phyloP scores from a whole-genome alignment of 2,329 filamentous ascomycete species.

The Botrytis medusae region DNA sequence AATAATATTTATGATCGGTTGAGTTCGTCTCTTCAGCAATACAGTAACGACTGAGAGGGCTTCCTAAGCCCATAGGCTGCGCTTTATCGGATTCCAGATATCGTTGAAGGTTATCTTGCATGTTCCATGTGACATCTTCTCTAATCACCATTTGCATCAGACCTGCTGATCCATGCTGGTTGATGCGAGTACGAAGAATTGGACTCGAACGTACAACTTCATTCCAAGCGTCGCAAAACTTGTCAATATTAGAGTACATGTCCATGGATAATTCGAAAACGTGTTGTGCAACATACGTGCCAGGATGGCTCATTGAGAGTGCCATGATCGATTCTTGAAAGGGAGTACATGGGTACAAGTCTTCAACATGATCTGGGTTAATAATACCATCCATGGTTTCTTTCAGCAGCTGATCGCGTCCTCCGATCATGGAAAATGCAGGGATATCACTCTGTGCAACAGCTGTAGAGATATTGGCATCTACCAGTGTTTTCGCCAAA shows the following conservation, averaged over 20 bases:
- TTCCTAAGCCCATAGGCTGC: not conserved
- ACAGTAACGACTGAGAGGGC: slow-evolving; percentile 5
- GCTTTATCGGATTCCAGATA: slow-evolving; percentile 13
- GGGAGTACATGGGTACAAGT: slow-evolving; percentile 42
- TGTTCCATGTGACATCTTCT: slow-evolving; percentile 24
- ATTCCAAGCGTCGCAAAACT: slow-evolving; percentile 27
- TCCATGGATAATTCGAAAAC: slow-evolving; percentile 27
- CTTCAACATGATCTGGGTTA: slow-evolving; percentile 33
- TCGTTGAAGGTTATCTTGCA: slow-evolving; percentile 27
- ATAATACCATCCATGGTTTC: slow-evolving; percentile 13
- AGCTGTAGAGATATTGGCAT: slow-evolving; percentile 30
- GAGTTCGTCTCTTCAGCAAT: slow-evolving; percentile 21
- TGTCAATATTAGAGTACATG: slow-evolving; percentile 25
- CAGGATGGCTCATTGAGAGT: slow-evolving; percentile 37
- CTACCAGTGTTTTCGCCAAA: slow-evolving; percentile 39
- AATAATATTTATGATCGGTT: slow-evolving; percentile 36
- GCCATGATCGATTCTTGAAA: slow-evolving; percentile 43
- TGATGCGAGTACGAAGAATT: slow-evolving; percentile 31
- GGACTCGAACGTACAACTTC: slow-evolving; percentile 8
- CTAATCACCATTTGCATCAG: slow-evolving; percentile 27
- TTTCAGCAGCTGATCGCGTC: slow-evolving; percentile 29
- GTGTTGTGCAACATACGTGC: slow-evolving; percentile 41
- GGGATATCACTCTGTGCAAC: not conserved
- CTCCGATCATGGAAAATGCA: slow-evolving; percentile 29
- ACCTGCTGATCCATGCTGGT: slow-evolving; percentile 33